Conservation (phyloP, 164 flowering plant genomes). For the Malania oleifera region DNA sequence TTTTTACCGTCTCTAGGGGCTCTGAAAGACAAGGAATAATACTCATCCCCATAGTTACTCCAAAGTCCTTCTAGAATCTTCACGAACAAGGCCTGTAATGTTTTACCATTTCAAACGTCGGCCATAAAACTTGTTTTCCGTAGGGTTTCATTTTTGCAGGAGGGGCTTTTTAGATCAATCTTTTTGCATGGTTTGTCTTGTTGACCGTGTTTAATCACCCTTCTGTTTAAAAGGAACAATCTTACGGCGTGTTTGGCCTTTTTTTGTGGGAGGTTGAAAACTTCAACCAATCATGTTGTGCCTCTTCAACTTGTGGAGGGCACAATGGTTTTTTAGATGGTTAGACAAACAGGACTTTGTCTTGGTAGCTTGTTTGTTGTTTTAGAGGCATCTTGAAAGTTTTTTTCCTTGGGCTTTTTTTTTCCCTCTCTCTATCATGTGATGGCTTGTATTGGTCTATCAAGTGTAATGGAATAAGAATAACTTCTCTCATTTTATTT, state of each 20-base stretch:
- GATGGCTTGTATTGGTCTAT: neutral
- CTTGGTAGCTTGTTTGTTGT: conserved; percentile 13
- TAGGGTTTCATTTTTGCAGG: conserved; percentile 35
- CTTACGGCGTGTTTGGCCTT: conserved; percentile 18
- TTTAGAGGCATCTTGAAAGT: conserved; percentile 16
- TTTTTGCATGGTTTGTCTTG: conserved; percentile 33
- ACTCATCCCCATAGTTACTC: neutral
- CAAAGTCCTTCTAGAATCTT: neutral
- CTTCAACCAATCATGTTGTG: conserved; percentile 10
- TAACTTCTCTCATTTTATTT: too few species aligned
- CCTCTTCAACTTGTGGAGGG: conserved; percentile 2
- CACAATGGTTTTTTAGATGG: conserved; percentile 15
- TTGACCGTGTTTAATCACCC: conserved; percentile 22
- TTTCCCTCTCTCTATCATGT: conserved; percentile 7
- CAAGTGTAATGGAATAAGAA: neutral
- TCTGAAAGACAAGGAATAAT: neutral
- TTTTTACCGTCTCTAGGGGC: neutral
- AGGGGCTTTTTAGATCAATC: conserved; percentile 5
- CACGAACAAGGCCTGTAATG: conserved; percentile 11
- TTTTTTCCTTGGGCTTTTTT: conserved; percentile 15
- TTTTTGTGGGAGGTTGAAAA: conserved; percentile 12
- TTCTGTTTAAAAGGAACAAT: conserved; percentile 13
- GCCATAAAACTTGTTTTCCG: conserved; percentile 19
- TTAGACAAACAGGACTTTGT: conserved; percentile 9
- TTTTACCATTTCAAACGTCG: conserved; percentile 13